phyloP scores from a whole-genome alignment of 176 grass and related monocot genomes.

The Oryza longistaminata region DNA sequence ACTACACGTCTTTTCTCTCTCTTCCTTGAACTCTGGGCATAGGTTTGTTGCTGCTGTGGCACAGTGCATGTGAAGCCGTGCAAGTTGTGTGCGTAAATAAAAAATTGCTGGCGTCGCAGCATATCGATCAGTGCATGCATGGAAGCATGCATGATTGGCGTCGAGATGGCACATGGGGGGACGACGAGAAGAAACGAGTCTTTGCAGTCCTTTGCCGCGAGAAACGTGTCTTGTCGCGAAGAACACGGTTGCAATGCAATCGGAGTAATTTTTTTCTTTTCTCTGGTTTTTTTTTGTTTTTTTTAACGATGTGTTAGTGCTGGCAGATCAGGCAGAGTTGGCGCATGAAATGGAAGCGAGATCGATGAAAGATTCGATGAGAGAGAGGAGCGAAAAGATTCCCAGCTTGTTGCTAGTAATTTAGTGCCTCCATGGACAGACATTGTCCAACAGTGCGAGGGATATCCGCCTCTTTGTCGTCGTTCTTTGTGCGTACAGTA shows the following conservation, averaged over 20 bases:
- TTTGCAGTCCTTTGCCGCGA: conserved; percentile 33
- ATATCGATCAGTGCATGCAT: conserved; percentile 3
- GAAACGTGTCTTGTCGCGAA: conserved; percentile 66
- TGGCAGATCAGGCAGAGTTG: conserved; percentile 11
- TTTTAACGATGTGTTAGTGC: not conserved
- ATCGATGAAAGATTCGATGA: conserved; percentile 45
- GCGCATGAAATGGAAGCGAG: not conserved
- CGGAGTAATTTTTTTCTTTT: too few relatives aligned
- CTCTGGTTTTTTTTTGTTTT: conserved; percentile 11
- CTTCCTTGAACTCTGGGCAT: conserved; percentile 25
- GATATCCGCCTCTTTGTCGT: conserved; percentile 43
- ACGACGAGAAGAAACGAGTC: not conserved
- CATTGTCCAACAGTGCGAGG: conserved; percentile 25
- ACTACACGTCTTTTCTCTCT: not conserved
- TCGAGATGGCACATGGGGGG: conserved; percentile 13
- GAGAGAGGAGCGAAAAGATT: conserved; percentile 16
- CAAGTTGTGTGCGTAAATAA: conserved; percentile 7
- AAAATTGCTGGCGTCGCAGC: not conserved
- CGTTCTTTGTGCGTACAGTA: not conserved
- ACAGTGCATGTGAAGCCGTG: conserved; percentile 29
- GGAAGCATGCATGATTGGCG: conserved; percentile 30
- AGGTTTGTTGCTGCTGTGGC: conserved; percentile 25
- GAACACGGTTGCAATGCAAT: not conserved
- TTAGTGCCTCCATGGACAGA: conserved; percentile 16
- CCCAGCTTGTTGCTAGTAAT: not conserved